These are phyloP conservation scores for Fusarium tuaranense DNA, from an alignment of 2,329 filamentous ascomycete species.

Conservation along the genomic window DNA sequence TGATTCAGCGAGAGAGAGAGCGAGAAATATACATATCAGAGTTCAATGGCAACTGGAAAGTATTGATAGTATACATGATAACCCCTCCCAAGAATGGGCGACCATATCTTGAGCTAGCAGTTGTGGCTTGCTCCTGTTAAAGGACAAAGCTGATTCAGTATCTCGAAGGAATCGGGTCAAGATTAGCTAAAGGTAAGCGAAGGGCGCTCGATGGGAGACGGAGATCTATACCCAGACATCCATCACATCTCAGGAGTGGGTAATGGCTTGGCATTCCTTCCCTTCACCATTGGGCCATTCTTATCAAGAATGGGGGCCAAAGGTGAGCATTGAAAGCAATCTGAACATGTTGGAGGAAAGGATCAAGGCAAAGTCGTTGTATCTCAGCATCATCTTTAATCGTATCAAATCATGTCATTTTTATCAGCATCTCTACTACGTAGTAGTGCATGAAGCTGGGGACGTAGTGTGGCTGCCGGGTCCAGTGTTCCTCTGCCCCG, in stretches of 20 bases:
- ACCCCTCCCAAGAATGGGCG: slow-evolving; percentile 1
- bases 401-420: background rate
- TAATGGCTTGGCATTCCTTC: background rate
- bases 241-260: background rate
- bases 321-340: background rate
- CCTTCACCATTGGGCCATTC: background rate
- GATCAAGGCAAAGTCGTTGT: background rate
- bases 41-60: background rate
- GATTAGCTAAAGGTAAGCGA: background rate
- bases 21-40: background rate
- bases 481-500: background rate
- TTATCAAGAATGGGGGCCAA: background rate
- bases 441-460: background rate
- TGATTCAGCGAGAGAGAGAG: background rate
- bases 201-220: background rate
- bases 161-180: background rate
- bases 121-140: background rate
- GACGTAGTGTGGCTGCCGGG: background rate
- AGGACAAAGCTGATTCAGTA: background rate
- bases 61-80: background rate
- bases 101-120: background rate
- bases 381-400: background rate
- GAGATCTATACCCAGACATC: background rate
- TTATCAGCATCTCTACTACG: background rate
- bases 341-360: background rate